phyloP scores from a whole-genome alignment of 441 rosid species.

The Biscutella auriculata region DNA sequence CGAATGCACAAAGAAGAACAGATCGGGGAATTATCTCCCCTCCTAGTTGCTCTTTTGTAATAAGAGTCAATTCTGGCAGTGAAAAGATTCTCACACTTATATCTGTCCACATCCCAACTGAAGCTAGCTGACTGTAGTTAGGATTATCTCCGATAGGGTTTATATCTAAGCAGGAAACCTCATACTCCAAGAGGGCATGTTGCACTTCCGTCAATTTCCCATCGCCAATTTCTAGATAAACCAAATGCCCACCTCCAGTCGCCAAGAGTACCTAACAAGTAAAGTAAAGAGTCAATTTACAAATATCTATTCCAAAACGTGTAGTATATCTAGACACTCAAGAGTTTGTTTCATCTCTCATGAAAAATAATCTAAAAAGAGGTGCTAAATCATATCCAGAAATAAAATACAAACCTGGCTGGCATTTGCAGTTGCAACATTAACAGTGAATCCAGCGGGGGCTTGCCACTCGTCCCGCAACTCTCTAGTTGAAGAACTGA shows the following conservation, averaged over 20 bases:
- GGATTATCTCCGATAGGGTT: constrained; percentile 80
- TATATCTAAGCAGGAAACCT: constrained; percentile 90
- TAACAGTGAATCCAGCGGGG: constrained; percentile 75
- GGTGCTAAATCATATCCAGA: background rate
- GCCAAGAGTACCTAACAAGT: constrained; percentile 72
- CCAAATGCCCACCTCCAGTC: constrained; percentile 91
- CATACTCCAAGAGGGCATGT: constrained; percentile 70
- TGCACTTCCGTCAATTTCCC: constrained; percentile 59
- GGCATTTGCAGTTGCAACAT: constrained; percentile 96
- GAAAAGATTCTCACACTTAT: constrained; percentile 87
- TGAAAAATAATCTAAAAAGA: background rate
- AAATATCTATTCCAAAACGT: background rate
- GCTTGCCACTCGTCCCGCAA: constrained; percentile 73
- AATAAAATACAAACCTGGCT: constrained; percentile 57
- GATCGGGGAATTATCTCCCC: constrained; percentile 98
- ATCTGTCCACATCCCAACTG: constrained; percentile 99
- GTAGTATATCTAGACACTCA: background rate
- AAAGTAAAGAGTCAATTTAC: background rate
- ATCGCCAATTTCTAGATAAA: constrained; percentile 86
- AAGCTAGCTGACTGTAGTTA: constrained; percentile 76
- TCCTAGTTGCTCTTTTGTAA: constrained; percentile 83
- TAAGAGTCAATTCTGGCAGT: constrained; percentile 72
- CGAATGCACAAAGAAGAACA: constrained; percentile 86
- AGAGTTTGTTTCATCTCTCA: background rate
- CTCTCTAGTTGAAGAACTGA: constrained; percentile 68